Evolutionary conservation across 2,329 filamentous ascomycete genomes (phyloP), one percentile per base, ranked within the genome.

Genomic region (Trichoderma aggressivum): DNA sequence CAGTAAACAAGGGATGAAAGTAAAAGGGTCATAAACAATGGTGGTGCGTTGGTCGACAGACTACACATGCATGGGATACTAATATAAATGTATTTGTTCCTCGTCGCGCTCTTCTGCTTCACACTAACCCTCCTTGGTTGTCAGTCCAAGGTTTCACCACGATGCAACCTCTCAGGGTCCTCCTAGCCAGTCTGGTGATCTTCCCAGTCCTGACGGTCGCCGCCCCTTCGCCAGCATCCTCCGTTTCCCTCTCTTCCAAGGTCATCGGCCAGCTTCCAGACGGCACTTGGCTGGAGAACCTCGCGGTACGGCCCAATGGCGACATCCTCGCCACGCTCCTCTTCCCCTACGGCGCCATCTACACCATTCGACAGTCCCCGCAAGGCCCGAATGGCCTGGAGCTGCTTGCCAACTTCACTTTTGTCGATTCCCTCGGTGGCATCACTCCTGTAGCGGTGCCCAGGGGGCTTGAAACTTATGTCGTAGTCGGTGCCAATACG

Each of bases 41-140:
- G 16, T 43, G 18, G 7, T 3, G 1, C 18, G 18, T 10, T n/a
- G 7, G 0, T 7, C 18, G 7, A 7, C 39, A 43, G 1, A 43
- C 26, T 5, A 28, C 26, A 28, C 26, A 28, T 28, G 26, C 26
- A 28, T 28, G 1, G 39, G 39, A 43, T 43, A n/a, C 1, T 43
- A 43, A n/a, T n/a, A 43, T 43, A 43, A 43, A n/a, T 43, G 18
- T 5, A 7, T 43, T n/a, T 43, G 39, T 16, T 43, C 39, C 18
- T 43, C 36, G 4, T 16, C 0, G 0, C 3, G 1, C 39, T 43
- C 18, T 43, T n/a, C 7, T 0, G 0, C 18, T n/a, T 43, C 39
- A n/a, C 39, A 43, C 39, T 43, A 43, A 7, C n/a, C 39, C n/a
- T 43, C 39, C 1, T 43, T 43, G 7, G 39, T 43, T 1, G n/a